Evolutionary conservation across 495 filamentous ascomycete species (phyloP).

Genomic region (Penicillium cataractarum): DNA sequence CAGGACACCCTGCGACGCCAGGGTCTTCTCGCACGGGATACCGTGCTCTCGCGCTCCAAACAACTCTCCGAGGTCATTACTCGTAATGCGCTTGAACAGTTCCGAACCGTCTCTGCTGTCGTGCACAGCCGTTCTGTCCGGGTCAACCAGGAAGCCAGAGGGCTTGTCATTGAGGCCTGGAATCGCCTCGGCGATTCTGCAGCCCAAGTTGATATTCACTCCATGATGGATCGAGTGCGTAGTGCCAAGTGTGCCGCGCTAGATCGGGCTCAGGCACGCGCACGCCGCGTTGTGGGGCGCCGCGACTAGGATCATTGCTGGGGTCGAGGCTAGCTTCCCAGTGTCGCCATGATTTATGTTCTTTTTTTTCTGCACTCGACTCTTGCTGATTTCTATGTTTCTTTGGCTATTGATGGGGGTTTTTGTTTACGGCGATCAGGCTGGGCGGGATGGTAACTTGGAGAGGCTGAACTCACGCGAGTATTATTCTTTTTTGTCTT

Average conservation of each 20-base stretch:
- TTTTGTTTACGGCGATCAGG: conserved; percentile 33
- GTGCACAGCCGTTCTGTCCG: conserved; percentile 35
- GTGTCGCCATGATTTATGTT: conserved; percentile 6
- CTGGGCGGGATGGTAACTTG: conserved; percentile 19
- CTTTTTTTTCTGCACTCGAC: conserved; percentile 15
- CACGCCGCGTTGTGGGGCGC: conserved; percentile 36
- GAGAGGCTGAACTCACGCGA: conserved; percentile 8
- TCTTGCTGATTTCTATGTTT: conserved; percentile 12
- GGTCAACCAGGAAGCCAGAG: conserved; percentile 36
- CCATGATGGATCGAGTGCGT: conserved; percentile 39
- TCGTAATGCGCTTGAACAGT: conserved; percentile 40
- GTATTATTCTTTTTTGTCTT: conserved; percentile 15
- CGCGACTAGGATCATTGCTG: conserved; percentile 13
- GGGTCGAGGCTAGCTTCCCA: conserved; percentile 6
- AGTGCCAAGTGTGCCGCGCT: conserved; percentile 38
- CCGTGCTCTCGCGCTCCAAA: conserved; percentile 41
- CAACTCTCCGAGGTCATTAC: conserved; percentile 41
- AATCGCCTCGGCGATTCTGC: conserved; percentile 32
- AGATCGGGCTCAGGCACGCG: conserved; percentile 44
- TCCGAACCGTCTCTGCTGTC: conserved; percentile 36
- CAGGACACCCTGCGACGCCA: conserved; percentile 36
- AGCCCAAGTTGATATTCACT: conserved; percentile 29
- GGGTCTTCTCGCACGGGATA: conserved; percentile 30
- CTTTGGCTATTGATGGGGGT: conserved; percentile 20
- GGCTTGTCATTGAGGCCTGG: conserved; percentile 37